Evolutionary conservation across 345 rosid genomes (phyloP), one percentile per base, ranked within the genome.

Genomic region (Ceriops zippeliana): DNA sequence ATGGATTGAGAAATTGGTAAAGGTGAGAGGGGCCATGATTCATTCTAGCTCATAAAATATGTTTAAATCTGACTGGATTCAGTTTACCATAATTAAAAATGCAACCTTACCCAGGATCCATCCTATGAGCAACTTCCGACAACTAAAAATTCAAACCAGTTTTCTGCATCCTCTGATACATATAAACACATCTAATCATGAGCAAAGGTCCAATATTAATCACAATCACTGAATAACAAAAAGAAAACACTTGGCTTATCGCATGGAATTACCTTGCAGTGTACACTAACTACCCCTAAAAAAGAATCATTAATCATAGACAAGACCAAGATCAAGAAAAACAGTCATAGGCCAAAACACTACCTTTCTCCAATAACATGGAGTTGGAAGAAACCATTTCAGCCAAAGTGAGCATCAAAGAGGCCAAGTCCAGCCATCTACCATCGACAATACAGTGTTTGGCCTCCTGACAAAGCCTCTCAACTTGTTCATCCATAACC

Each of bases 331-430:
- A 13, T 13, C 17, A 13, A 42, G 49, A 42, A 42, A 42, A 42
- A 15, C 49, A 42, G 15, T 42, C 49, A 42, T 13, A 42, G 49
- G 49, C 17, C 13, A 1, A 42, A 42, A 42, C 17, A 13, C 17
- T 13, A 92, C 99, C 99, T 88, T 92, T 96, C 70, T 92, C 99
- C 11, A 98, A 85, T 51, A 92, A 92, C 86, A 89, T 92, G 58
- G 81, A 62, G 26, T 66, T 73, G 17, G 98, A 73, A 60, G 89
- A 89, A 28, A 92, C 79, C 84, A 96, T 66, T 63, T 92, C 96
- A 28, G 97, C 98, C 0, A 98, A 92, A 42, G 98, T 82, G 19
- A 92, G 91, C 90, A 96, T 92, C 62, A 96, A 80, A 1, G 90
- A 81, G 46, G 85, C 85, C 79, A 96, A 83, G 68, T 96, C 99